phyloP scores from a whole-genome alignment of 345 rosid species.

The Pelargonium nanum region DNA sequence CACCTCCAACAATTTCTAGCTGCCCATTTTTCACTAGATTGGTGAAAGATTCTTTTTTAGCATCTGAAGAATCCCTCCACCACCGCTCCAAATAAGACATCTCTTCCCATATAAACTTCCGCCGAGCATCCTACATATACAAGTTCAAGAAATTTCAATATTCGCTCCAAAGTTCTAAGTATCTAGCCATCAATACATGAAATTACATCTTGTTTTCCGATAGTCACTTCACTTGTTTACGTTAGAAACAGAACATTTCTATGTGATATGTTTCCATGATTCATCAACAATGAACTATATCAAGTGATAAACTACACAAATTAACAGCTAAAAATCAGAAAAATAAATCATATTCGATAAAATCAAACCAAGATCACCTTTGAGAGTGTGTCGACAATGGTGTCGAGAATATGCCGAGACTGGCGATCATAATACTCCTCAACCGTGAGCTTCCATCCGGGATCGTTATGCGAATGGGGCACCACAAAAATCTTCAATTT shows the following conservation, averaged over 20 bases:
- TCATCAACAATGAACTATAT: too few relatives aligned
- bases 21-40: conserved; percentile 80
- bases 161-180: not conserved
- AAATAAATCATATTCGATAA: too few relatives aligned
- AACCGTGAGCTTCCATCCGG: conserved; percentile 94
- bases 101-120: conserved; percentile 99
- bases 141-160: conserved; percentile 11
- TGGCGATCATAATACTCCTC: conserved; percentile 90
- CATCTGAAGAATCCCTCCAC: conserved; percentile 89
- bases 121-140: conserved; percentile 53
- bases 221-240: too few relatives aligned
- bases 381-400: conserved; percentile 72
- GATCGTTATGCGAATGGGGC: conserved; percentile 98
- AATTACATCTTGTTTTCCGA: not conserved
- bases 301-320: too few relatives aligned
- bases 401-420: conserved; percentile 70
- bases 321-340: too few relatives aligned
- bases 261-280: too few relatives aligned
- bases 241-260: too few relatives aligned
- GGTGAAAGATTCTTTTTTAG: conserved; percentile 52
- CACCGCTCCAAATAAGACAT: conserved; percentile 96
- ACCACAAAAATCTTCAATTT: conserved; percentile 75
- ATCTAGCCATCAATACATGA: not conserved
- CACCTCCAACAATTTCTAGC: conserved; percentile 97
- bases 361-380: conserved; percentile 34